Conservation (phyloP, 108 stramenopile species). For the Nitzschia putrida region DNA sequence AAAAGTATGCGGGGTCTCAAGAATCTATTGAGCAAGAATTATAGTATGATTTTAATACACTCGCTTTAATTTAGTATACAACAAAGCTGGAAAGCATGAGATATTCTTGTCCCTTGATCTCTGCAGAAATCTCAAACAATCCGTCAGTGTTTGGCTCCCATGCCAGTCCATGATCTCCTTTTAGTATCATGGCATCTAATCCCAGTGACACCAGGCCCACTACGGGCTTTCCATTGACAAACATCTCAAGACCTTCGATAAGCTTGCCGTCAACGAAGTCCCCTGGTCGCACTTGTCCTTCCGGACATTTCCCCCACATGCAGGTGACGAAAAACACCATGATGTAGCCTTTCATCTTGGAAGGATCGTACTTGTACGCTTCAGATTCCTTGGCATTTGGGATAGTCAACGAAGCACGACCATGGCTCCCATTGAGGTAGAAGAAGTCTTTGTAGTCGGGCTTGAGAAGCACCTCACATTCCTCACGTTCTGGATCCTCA, state of each 20-base stretch:
- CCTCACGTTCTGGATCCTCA: constrained; percentile 3
- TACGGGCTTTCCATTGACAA: constrained; percentile 11
- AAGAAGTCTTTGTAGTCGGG: constrained; percentile 57
- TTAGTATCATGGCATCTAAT: constrained; percentile 11
- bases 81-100: constrained; percentile 9
- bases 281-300: constrained; percentile 20
- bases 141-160: constrained; percentile 6
- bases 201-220: not conserved
- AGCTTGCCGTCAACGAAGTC: constrained; percentile 8
- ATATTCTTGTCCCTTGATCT: constrained; percentile 3
- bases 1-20: no score
- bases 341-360: constrained; percentile 30
- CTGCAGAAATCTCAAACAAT: not conserved
- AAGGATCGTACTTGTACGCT: constrained; percentile 28
- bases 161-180: constrained; percentile 7
- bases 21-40: no score
- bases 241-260: constrained; percentile 12
- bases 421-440: constrained; percentile 18
- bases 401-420: constrained; percentile 33
- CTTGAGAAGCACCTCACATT: constrained; percentile 17
- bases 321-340: constrained; percentile 27
- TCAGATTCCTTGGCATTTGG: constrained; percentile 46
- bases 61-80: constrained; percentile 13
- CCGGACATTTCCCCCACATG: constrained; percentile 34
- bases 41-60: no score